These are phyloP conservation scores for Colletotrichum theobromicola DNA, from an alignment of 2,329 filamentous ascomycete genomes.

Conservation along the genomic window DNA sequence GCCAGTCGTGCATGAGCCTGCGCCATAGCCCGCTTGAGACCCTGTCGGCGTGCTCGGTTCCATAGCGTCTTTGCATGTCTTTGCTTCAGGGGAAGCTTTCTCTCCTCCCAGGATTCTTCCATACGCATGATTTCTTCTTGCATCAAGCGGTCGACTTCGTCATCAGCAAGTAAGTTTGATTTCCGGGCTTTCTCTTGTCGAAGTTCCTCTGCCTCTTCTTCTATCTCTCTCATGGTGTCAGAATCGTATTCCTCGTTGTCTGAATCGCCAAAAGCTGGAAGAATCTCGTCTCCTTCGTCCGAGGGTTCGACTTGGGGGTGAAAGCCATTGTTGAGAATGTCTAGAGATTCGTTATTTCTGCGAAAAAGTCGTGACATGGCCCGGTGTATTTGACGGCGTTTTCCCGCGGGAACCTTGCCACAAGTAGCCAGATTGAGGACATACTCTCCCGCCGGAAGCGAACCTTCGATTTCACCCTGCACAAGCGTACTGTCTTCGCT, in stretches of 20 bases:
- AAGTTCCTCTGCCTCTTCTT: constrained; percentile 53
- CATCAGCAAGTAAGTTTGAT: constrained; percentile 39
- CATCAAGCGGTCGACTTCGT: constrained; percentile 58
- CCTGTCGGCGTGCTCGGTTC: constrained; percentile 55
- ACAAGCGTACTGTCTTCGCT: background rate
- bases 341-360: constrained; percentile 10
- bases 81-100: constrained; percentile 60
- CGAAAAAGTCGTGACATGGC: constrained; percentile 46
- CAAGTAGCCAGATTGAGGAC: background rate
- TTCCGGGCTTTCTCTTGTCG: constrained; percentile 18
- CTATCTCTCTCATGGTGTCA: constrained; percentile 66
- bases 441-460: background rate
- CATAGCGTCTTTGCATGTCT: constrained; percentile 66
- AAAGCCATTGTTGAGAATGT: constrained; percentile 1
- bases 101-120: constrained; percentile 60
- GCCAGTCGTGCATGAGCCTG: constrained; percentile 46
- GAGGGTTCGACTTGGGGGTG: constrained; percentile 60
- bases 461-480: background rate
- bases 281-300: constrained; percentile 40
- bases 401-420: constrained; percentile 42
- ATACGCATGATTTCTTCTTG: constrained; percentile 57
- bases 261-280: constrained; percentile 30
- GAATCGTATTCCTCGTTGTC: constrained; percentile 58
- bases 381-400: constrained; percentile 46
- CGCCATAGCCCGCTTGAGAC: constrained; percentile 45